Percentiles rank a stretch among this genome's conserved stretches.
Conservation (phyloP, 1,139 yeast genomes). For the Yamadazyma spencermartinsiae region DNA sequence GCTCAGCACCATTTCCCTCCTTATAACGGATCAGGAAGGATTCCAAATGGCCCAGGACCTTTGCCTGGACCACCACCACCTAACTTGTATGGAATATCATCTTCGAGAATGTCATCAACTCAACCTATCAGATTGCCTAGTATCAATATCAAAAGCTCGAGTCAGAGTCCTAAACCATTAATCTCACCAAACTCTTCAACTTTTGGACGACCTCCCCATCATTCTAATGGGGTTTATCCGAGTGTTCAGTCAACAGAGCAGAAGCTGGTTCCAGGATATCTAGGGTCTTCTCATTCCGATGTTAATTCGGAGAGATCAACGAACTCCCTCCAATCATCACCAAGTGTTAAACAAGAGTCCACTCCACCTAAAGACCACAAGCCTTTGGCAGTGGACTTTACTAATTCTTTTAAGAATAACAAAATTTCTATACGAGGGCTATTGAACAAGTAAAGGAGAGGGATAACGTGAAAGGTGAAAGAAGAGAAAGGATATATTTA, state of each 20-base stretch:
- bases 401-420: conserved; percentile 22
- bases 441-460: conserved; percentile 23
- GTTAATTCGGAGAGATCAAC: background rate
- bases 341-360: conserved; percentile 10
- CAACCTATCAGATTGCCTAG: conserved; percentile 4
- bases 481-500: too few species aligned
- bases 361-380: conserved; percentile 18
- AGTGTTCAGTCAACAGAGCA: background rate
- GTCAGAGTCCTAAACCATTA: conserved; percentile 2
- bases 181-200: conserved; percentile 7
- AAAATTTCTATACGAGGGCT: conserved; percentile 39
- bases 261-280: background rate
- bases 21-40: conserved; percentile 34
- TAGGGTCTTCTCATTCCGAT: background rate
- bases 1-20: conserved; percentile 34
- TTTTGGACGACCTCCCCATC: too few species aligned
- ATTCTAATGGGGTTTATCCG: too few species aligned
- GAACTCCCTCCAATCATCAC: conserved; percentile 4
- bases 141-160: background rate
- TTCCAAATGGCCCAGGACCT: conserved; percentile 51
- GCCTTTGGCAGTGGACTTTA: conserved; percentile 34
- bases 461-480: too few species aligned
- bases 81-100: conserved; percentile 11
- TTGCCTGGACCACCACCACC: conserved; percentile 48
- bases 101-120: conserved; percentile 8